Conservation (phyloP, 2,329 filamentous ascomycete species). For the Talaromyces sp. region DNA sequence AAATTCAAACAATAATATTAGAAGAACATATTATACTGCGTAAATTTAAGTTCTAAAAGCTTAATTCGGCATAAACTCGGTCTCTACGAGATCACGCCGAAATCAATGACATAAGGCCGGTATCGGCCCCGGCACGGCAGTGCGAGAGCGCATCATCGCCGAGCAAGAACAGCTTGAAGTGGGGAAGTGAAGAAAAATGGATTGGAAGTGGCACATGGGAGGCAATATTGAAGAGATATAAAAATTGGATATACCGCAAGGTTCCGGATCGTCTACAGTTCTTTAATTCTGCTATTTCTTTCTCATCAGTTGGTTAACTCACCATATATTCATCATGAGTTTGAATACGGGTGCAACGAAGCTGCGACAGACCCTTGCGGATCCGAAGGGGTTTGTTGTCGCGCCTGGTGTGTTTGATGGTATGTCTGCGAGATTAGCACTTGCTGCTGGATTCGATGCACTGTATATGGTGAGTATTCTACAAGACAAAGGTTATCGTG, state of each 20-base stretch:
- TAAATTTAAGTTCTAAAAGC: neutral
- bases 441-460: constrained; percentile 52
- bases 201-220: constrained; percentile 11
- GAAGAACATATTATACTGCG: too few species aligned
- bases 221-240: neutral
- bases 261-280: too few species aligned
- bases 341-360: constrained; percentile 25
- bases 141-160: constrained; percentile 20
- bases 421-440: constrained; percentile 52
- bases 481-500: neutral
- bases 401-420: constrained; percentile 57
- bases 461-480: constrained; percentile 52
- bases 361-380: constrained; percentile 36
- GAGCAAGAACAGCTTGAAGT: constrained; percentile 9
- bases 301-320: too few species aligned
- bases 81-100: constrained; percentile 14
- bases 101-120: constrained; percentile 17
- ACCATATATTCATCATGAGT: constrained; percentile 12
- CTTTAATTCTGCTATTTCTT: too few species aligned
- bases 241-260: neutral
- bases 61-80: neutral
- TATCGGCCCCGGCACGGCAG: constrained; percentile 20
- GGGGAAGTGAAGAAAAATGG: constrained; percentile 14
- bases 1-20: neutral
- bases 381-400: constrained; percentile 44